Base-by-base conservation (phyloP, 441 rosid genomes). In the Jatropha podagrica region DNA sequence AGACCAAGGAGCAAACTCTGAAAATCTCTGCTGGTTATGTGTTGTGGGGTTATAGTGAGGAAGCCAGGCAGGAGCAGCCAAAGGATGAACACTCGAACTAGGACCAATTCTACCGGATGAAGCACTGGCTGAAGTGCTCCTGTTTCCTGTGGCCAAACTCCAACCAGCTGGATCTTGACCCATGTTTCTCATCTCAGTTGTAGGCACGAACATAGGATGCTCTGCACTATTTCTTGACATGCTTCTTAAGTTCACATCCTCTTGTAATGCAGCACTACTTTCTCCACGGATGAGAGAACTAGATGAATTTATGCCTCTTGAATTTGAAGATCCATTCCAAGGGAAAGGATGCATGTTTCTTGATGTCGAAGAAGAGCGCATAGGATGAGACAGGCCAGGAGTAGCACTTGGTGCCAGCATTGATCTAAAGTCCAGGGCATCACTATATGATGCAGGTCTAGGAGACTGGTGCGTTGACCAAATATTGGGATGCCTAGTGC, bases 1-100 rank as follows among this genome's bases (percentile, higher is more conserved):
- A 79, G 95, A 86, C 97, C 97, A 88, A 44, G 93, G 87, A 79
- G 90, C 73, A 78, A 86, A 76, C 74, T 92, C 97, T 26, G 90
- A 67, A 68, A 76, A 77, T 80, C 91, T 84, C 73, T 81, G 88
- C 65, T 79, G 86, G 86, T 80, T 83, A 66, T 84, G 83, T 20
- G 80, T 27, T 27, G 86, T 55, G 2, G 83, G 73, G 65, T 66
- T 81, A 62, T 61, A 85, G 71, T 83, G 86, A 75, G 89, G 79
- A 71, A 86, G 71, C 93, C 91, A 87, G 46, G 91, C 40, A 52
- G 94, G 81, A 74, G 83, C 52, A 61, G 83, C 90, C 61, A 71
- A 77, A 71, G 85, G 81, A 83, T 81, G 89, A 71, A 77, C 62
- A 72, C 81, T 85, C 74, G 90, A 86, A 86, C 88, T 83, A 20